A percentile compares a stretch with the other conserved stretches of the same genome.
Conservation (phyloP, 495 filamentous ascomycete genomes). For the Annulohypoxylon bovei region DNA sequence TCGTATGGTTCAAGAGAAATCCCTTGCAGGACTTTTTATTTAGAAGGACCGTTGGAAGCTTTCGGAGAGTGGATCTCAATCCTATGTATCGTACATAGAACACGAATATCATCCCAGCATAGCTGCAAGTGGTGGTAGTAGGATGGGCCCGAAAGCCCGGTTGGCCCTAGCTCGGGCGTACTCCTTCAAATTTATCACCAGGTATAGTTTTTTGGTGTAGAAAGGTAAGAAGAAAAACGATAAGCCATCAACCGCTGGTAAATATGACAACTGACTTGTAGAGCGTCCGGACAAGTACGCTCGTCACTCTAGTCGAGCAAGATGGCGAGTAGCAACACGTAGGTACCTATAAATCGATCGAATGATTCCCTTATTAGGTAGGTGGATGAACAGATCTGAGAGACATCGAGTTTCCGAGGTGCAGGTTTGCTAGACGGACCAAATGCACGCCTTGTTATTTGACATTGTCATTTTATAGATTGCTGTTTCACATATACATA, state of each 20-base stretch:
- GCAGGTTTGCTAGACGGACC: neutral
- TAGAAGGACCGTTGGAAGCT: neutral
- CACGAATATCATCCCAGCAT: neutral
- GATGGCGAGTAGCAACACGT: neutral
- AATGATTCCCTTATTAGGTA: slow-evolving; percentile 3
- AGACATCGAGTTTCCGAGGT: neutral
- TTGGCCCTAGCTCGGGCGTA: slow-evolving; percentile 3
- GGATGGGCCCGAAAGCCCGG: slow-evolving; percentile 16
- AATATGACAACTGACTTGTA: neutral
- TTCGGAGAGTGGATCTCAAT: neutral
- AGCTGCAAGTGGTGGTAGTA: neutral
- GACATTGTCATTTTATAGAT: neutral
- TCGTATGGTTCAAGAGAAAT: neutral
- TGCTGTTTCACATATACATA: slow-evolving; percentile 10
- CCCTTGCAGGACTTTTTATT: slow-evolving; percentile 4
- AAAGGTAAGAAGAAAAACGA: neutral
- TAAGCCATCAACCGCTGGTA: neutral
- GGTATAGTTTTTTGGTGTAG: neutral
- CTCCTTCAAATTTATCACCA: slow-evolving; percentile 2
- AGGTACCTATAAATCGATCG: neutral
- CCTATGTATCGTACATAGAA: neutral
- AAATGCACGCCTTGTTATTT: neutral
- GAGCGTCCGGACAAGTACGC: neutral
- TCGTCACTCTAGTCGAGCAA: neutral
- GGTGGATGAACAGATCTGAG: neutral